phyloP scores from a whole-genome alignment of 768 basidiomycete genomes.

The Lactarius tabidus region DNA sequence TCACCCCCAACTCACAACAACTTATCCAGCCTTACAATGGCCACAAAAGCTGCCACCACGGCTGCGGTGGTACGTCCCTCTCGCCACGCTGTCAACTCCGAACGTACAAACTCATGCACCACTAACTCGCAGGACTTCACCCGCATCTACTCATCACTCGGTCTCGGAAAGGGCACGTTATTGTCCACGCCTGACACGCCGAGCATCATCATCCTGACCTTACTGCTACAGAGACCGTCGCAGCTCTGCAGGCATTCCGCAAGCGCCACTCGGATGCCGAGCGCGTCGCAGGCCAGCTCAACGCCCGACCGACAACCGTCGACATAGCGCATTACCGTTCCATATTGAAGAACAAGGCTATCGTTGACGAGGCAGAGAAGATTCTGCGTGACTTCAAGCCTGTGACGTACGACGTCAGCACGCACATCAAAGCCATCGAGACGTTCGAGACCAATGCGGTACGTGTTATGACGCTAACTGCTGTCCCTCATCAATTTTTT shows the following conservation, averaged over 20 bases:
- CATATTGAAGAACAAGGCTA: conserved; percentile 84
- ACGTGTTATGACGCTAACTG: conserved; percentile 17
- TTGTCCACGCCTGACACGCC: conserved; percentile 15
- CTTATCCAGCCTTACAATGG: conserved; percentile 41
- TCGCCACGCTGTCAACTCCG: conserved; percentile 8
- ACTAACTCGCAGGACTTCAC: conserved; percentile 60
- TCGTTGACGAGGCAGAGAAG: conserved; percentile 93
- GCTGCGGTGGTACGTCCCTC: conserved; percentile 49
- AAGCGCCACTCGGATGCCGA: conserved; percentile 91
- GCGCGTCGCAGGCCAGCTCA: conserved; percentile 58
- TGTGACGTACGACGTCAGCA: conserved; percentile 84
- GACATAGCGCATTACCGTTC: conserved; percentile 91
- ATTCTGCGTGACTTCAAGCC: conserved; percentile 86
- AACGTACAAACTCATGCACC: conserved; percentile 16
- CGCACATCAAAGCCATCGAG: conserved; percentile 93
- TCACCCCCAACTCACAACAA: background rate
- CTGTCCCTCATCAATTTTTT: background rate
- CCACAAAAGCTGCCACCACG: conserved; percentile 66
- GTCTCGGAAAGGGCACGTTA: conserved; percentile 86
- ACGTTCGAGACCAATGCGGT: conserved; percentile 97
- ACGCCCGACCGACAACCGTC: conserved; percentile 72
- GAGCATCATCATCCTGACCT: background rate
- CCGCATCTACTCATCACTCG: conserved; percentile 76
- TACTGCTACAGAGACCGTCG: conserved; percentile 67
- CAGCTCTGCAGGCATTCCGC: conserved; percentile 90